A percentile compares a stretch with the other conserved stretches of the same genome.
Conservation (phyloP, 2,329 filamentous ascomycete species). For the Xylariales sp. region DNA sequence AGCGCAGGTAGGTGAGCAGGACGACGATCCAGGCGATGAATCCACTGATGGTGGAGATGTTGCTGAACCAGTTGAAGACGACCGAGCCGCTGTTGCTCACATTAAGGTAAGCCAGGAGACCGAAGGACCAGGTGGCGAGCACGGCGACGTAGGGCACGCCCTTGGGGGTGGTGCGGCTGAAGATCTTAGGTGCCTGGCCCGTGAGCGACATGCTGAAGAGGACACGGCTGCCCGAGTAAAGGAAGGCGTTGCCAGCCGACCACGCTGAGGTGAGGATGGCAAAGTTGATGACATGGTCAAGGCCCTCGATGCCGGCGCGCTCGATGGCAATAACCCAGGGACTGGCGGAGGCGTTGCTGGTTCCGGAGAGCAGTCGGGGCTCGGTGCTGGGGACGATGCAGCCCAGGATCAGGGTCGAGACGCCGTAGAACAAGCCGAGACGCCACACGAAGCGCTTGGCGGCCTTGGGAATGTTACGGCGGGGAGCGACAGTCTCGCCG, state of each 20-base stretch:
- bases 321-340: conserved; percentile 67
- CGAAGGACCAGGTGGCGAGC: conserved; percentile 53
- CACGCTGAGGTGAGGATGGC: conserved; percentile 63
- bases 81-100: conserved; percentile 55
- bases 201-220: conserved; percentile 65
- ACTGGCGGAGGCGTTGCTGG: conserved; percentile 55
- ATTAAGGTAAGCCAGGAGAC: conserved; percentile 67
- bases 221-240: conserved; percentile 66
- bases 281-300: conserved; percentile 65
- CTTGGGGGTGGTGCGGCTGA: conserved; percentile 53
- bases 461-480: conserved; percentile 63
- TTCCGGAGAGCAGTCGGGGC: conserved; percentile 49
- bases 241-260: conserved; percentile 57
- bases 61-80: conserved; percentile 70
- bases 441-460: conserved; percentile 58
- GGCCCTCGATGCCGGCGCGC: conserved; percentile 55
- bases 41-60: conserved; percentile 60
- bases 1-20: conserved; percentile 55
- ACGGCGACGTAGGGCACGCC: conserved; percentile 58
- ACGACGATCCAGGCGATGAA: conserved; percentile 58
- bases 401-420: conserved; percentile 58
- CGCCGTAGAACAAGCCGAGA: conserved; percentile 59
- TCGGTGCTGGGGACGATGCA: conserved; percentile 64
- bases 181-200: conserved; percentile 60
- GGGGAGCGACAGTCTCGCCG: conserved; percentile 60